These are phyloP conservation scores for Aureobasidium sp. DNA, from an alignment of 2,329 filamentous ascomycete species.

Conservation along the genomic window DNA sequence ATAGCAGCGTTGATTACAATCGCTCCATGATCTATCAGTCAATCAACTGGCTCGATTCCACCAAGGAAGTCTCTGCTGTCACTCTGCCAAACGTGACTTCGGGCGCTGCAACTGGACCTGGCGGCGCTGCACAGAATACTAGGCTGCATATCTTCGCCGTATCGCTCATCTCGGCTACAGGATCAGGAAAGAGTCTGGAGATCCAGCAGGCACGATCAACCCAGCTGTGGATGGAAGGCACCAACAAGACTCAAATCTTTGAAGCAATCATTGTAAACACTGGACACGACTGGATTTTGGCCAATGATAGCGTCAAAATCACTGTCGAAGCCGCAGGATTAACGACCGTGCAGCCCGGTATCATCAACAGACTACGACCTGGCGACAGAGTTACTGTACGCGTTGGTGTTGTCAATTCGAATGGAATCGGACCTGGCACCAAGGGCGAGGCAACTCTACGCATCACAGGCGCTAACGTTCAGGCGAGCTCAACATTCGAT, in stretches of 20 bases:
- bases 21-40: conserved; percentile 37
- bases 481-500: conserved; percentile 28
- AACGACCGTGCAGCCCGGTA: conserved; percentile 29
- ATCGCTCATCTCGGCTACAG: conserved; percentile 29
- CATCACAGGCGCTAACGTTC: conserved; percentile 25
- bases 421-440: conserved; percentile 27
- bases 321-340: conserved; percentile 30
- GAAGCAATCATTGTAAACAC: conserved; percentile 35
- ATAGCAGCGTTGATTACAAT: conserved; percentile 33
- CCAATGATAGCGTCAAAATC: conserved; percentile 31
- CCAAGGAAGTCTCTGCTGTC: conserved; percentile 32
- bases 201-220: conserved; percentile 38
- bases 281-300: conserved; percentile 30
- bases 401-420: conserved; percentile 31
- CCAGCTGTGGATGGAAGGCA: conserved; percentile 35
- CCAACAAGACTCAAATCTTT: conserved; percentile 34
- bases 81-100: conserved; percentile 33
- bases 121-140: conserved; percentile 25
- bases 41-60: conserved; percentile 35
- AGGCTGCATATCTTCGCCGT: conserved; percentile 36
- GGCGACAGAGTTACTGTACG: conserved; percentile 35
- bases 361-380: conserved; percentile 35
- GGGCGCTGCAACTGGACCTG: conserved; percentile 29
- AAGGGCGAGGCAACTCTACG: conserved; percentile 28
- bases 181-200: conserved; percentile 25